Conservation (phyloP, 768 basidiomycete species). For the Exidia glandulosa region DNA sequence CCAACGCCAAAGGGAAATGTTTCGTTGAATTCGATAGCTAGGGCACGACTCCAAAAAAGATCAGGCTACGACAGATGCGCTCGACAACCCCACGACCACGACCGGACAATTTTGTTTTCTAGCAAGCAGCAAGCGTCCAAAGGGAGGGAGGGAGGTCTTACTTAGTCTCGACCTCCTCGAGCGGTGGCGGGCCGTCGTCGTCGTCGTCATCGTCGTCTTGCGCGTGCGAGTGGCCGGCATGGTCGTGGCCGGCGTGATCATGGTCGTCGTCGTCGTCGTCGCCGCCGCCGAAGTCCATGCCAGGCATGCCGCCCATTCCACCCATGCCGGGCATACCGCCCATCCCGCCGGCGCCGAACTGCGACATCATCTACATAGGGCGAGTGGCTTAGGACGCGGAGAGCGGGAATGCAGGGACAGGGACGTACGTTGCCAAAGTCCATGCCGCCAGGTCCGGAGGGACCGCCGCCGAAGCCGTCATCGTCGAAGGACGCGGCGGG, state of each 20-base stretch:
- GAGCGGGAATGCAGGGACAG: neutral
- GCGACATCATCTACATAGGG: neutral
- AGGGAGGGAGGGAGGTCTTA: no score
- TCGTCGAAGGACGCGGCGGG: constrained; percentile 35
- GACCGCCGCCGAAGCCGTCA: constrained; percentile 19
- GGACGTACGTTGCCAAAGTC: constrained; percentile 2
- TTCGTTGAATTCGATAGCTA: no score
- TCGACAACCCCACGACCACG: no score
- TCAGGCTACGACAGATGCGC: no score
- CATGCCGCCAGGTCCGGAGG: constrained; percentile 30
- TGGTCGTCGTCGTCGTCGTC: constrained; percentile 10
- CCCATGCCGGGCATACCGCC: constrained; percentile 38
- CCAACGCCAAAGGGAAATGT: no score
- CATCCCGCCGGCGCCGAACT: constrained; percentile 17
- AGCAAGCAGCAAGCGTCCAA: no score
- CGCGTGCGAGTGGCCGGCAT: constrained; percentile 13
- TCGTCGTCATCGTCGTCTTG: constrained; percentile 35
- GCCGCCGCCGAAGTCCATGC: constrained; percentile 21
- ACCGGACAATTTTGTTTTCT: no score
- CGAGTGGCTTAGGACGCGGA: neutral
- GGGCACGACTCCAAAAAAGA: no score
- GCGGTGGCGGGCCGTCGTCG: constrained; percentile 17
- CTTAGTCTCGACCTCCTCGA: neutral
- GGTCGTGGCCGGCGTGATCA: constrained; percentile 10
- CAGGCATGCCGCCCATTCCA: constrained; percentile 47